Evolutionary conservation across 208 protist genomes (phyloP), one percentile per base, ranked within the genome.

Genomic region (Leishmania lainsoni): DNA sequence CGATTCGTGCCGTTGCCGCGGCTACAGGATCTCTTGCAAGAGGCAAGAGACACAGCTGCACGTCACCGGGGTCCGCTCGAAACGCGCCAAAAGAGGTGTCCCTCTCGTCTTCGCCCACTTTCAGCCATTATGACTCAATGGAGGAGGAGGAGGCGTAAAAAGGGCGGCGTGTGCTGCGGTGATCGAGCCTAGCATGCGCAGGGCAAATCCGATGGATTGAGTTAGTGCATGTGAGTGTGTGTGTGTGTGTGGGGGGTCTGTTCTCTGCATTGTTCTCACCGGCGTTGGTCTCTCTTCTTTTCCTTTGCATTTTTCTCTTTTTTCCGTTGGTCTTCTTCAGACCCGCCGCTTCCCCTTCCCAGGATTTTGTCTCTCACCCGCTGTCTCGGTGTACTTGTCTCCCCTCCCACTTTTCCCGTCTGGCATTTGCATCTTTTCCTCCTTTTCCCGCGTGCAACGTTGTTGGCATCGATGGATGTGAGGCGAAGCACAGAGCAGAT

Each of bases 1-100:
- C 82, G 39, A 56, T 86, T 29, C 63, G 54, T 29, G 75, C 75
- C n/a, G 63, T 85, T 22, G 56, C 78, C 5, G 54, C 61, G 26
- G 66, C 72, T 17, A 29, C 61, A 42, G 63, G 45, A 20, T 22
- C 49, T 45, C 48, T 49, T 4, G 12, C 56, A n/a, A 52, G 10
- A n/a, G 26, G 6, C 76, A 39, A 52, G 39, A 5, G 32, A 32
- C 32, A 63, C 9, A 22, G 69, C 20, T 51, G 45, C 69, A 52
- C 12, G n/a, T 52, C 39, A 52, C 12, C 26, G 17, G 45, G 22
- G 10, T 17, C 45, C 45, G 45, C 45, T 54, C 12, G 69, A 22
- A 73, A 16, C 45, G 10, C 69, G 26, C 69, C 10, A 35, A 52
- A 51, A 35, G 69, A 52, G 69, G 39, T 22, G 22, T 73, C 69